These are phyloP conservation scores for Colletotrichum sp. DNA, from an alignment of 2,329 filamentous ascomycete genomes.

Conservation along the genomic window DNA sequence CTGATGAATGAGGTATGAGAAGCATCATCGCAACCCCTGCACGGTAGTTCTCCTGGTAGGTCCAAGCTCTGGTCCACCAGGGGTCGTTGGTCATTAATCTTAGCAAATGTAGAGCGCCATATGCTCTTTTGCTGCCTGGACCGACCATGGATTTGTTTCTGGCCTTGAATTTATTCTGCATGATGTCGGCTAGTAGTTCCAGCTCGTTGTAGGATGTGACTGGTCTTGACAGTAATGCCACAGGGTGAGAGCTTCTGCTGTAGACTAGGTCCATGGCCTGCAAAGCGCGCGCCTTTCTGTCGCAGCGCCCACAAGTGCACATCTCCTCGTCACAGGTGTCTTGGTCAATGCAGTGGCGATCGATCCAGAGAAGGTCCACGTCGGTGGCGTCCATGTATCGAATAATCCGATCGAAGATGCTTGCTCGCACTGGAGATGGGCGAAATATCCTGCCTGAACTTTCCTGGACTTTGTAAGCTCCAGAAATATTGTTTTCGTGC, in stretches of 20 bases:
- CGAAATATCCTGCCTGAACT: fast-evolving
- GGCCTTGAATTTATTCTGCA: neutral
- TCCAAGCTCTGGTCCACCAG: neutral
- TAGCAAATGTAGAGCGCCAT: neutral
- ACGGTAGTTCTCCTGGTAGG: neutral
- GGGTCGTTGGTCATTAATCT: neutral
- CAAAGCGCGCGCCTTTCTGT: neutral
- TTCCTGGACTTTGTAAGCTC: neutral
- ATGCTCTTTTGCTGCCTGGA: too few species aligned
- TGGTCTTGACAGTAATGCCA: neutral
- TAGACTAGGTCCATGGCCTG: neutral
- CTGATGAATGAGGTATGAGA: neutral
- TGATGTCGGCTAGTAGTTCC: neutral
- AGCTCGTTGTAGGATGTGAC: fast-evolving
- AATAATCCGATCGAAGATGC: neutral
- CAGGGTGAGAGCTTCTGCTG: neutral
- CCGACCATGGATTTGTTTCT: too few species aligned
- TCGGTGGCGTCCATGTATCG: neutral
- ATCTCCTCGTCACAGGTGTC: neutral
- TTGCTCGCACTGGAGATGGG: neutral
- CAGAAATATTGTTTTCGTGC: neutral
- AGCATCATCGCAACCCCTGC: fast-evolving
- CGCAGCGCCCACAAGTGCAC: neutral
- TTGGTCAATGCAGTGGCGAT: neutral
- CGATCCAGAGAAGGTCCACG: neutral